These are phyloP conservation scores for Pyricularia grisea DNA, from an alignment of 2,329 filamentous ascomycete genomes.

Conservation along the genomic window DNA sequence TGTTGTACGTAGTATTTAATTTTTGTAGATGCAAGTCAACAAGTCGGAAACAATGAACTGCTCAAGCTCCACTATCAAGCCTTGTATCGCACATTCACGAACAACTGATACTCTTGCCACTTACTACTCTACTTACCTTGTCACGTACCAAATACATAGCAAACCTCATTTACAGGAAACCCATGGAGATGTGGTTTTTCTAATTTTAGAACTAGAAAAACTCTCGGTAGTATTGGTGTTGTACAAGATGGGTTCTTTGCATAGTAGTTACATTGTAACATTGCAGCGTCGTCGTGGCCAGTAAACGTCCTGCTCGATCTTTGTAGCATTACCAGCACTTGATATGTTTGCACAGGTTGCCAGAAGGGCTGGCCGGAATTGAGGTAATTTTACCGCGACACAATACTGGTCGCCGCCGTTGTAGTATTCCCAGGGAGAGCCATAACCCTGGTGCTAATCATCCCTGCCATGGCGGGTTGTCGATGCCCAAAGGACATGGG, in stretches of 20 bases:
- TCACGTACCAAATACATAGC: not conserved
- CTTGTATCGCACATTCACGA: not conserved
- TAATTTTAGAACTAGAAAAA: not conserved
- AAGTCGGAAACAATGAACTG: not conserved
- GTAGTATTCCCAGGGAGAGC: not conserved
- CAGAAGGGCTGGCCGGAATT: not conserved
- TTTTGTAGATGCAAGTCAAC: not conserved
- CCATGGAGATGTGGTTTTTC: not conserved
- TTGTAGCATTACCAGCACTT: not conserved
- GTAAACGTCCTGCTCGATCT: not conserved
- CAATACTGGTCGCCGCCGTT: not conserved
- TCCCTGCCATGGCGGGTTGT: not conserved
- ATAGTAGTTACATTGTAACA: not conserved
- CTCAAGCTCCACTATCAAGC: not conserved
- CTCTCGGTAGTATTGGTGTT: not conserved
- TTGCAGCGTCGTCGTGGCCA: not conserved
- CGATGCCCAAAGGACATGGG: not conserved
- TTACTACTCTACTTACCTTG: not conserved
- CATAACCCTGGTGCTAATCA: not conserved
- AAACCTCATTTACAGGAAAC: not conserved
- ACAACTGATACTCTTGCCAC: not conserved
- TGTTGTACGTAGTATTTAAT: too few relatives aligned
- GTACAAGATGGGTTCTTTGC: too few relatives aligned
- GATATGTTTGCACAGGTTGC: too few relatives aligned
- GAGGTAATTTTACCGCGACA: not conserved